A percentile compares a stretch with the other conserved stretches of the same genome.
phyloP scores from a whole-genome alignment of 2,329 filamentous ascomycete species.

The Colletotrichum orbiculare region DNA sequence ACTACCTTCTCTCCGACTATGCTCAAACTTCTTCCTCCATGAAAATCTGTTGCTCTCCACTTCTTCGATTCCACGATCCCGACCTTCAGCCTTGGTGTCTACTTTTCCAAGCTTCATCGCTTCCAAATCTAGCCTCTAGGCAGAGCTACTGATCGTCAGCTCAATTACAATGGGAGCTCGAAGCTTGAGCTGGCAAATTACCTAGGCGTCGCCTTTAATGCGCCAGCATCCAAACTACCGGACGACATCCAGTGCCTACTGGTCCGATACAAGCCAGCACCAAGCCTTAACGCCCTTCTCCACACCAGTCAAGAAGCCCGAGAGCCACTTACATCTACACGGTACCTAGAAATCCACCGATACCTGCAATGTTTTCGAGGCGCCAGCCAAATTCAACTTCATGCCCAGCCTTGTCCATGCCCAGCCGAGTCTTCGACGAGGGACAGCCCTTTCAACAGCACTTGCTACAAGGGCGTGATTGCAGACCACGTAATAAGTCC shows the following conservation, averaged over 20 bases:
- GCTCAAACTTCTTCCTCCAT: too few species aligned
- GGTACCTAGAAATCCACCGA: too few species aligned
- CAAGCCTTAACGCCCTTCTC: constrained; percentile 22
- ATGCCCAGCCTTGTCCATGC: constrained; percentile 21
- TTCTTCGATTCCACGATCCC: constrained; percentile 19
- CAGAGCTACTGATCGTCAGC: not conserved
- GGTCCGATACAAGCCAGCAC: constrained; percentile 19
- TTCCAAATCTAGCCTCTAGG: constrained; percentile 4
- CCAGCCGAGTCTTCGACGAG: constrained; percentile 3
- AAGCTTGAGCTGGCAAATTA: constrained; percentile 1
- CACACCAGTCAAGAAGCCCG: constrained; percentile 26
- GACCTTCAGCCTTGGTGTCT: not conserved
- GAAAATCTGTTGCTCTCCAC: not conserved
- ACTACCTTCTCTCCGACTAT: too few species aligned
- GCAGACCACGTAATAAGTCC: not conserved
- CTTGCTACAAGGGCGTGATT: not conserved
- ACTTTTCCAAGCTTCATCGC: constrained; percentile 2
- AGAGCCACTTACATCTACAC: not conserved
- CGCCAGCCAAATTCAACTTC: constrained; percentile 21
- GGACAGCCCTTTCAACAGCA: constrained; percentile 20
- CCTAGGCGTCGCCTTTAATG: not conserved
- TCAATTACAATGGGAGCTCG: not conserved
- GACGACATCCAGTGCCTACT: not conserved
- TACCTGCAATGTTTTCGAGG: not conserved
- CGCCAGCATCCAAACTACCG: not conserved